Evolutionary conservation across 257 asterid species (phyloP).

Genomic region (Solanum chiquidenum): DNA sequence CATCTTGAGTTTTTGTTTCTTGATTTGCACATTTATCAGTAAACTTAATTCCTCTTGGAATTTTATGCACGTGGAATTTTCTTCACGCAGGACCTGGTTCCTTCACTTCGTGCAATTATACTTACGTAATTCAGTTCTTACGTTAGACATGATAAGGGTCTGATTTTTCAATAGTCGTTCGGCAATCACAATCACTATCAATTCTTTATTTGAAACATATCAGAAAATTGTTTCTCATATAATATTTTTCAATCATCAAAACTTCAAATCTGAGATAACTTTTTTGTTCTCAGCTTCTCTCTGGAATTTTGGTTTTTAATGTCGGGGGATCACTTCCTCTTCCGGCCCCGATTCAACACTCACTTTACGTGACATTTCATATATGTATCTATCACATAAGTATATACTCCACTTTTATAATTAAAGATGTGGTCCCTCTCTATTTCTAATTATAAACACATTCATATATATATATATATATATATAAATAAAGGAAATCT

Average conservation of each 20-base stretch:
- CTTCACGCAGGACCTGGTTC: not conserved
- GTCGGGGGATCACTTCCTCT: not conserved
- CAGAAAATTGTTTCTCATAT: not conserved
- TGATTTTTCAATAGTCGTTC: not conserved
- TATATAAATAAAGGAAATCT: no score
- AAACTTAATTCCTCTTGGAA: not conserved
- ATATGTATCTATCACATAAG: not conserved
- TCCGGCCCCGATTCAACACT: not conserved
- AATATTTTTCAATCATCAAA: not conserved
- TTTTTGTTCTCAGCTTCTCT: not conserved
- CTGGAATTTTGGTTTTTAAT: accelerated
- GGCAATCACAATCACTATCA: not conserved
- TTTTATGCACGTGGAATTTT: not conserved
- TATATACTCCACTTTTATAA: not conserved
- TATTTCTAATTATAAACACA: not conserved
- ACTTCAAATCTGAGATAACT: not conserved
- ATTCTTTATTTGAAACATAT: not conserved
- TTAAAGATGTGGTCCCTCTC: not conserved
- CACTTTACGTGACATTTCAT: not conserved
- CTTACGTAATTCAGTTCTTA: accelerated
- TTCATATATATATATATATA: no score
- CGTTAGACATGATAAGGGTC: not conserved
- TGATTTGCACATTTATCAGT: not conserved
- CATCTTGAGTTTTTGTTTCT: not conserved
- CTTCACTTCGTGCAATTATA: not conserved